A percentile compares a stretch with the other conserved stretches of the same genome.
Evolutionary conservation across 331 rosid species (phyloP).

Genomic region (Malus hybrid): DNA sequence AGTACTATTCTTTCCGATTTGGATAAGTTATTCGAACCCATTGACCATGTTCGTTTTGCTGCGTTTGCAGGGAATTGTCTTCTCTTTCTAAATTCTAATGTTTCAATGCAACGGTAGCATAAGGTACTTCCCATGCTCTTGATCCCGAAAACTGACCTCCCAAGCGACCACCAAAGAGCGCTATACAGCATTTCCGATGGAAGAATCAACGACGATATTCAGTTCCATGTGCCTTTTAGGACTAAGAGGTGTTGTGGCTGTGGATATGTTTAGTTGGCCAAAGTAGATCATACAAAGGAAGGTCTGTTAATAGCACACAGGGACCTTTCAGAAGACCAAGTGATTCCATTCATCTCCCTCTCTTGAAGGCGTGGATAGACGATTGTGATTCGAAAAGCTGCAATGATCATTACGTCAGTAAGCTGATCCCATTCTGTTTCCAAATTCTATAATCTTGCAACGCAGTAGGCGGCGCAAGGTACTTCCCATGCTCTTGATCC

Average conservation of each 20-base stretch:
- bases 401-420: too few relatives aligned
- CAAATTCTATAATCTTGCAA: background rate
- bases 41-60: background rate
- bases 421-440: background rate
- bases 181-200: background rate
- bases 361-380: too few relatives aligned
- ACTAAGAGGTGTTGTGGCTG: background rate
- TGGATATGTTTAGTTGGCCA: background rate
- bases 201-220: background rate
- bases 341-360: too few relatives aligned
- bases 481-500: background rate
- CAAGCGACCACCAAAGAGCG: background rate
- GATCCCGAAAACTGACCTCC: background rate
- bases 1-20: background rate
- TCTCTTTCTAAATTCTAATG: background rate
- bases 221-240: background rate
- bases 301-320: too few relatives aligned
- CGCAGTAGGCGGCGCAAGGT: background rate
- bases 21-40: background rate
- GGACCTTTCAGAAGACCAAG: too few relatives aligned
- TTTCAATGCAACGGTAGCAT: background rate
- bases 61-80: background rate
- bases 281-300: too few relatives aligned
- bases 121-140: background rate
- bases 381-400: too few relatives aligned